phyloP scores from a whole-genome alignment of 345 rosid species.

The Populus tremula region DNA sequence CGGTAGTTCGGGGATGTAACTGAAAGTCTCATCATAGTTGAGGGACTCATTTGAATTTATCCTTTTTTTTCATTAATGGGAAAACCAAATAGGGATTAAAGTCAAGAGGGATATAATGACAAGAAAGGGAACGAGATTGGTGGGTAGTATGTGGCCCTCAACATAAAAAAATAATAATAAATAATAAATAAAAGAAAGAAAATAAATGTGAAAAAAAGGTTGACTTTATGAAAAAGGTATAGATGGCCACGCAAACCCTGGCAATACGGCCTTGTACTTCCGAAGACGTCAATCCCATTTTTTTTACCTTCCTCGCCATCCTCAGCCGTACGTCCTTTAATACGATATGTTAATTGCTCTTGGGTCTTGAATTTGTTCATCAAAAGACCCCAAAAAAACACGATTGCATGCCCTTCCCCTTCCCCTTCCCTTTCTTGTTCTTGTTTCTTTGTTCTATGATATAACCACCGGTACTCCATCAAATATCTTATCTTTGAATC shows the following conservation, averaged over 20 bases:
- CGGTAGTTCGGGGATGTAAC: background rate
- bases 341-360: background rate
- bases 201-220: background rate
- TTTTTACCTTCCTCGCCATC: background rate
- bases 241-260: conserved; percentile 28
- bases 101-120: background rate
- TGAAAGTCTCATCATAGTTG: background rate
- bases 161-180: background rate
- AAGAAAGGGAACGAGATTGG: background rate
- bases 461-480: background rate
- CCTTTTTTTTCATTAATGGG: background rate
- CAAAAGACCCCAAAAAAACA: background rate
- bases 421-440: background rate
- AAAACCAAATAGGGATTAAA: background rate
- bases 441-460: background rate
- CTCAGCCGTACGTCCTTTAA: conserved; percentile 11
- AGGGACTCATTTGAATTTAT: background rate
- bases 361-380: background rate
- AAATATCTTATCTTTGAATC: background rate
- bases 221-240: conserved; percentile 17
- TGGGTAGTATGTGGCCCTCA: background rate
- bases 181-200: background rate
- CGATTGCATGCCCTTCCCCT: no score
- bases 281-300: background rate
- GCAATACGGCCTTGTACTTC: conserved; percentile 28